Evolutionary conservation across 805 yeast genomes (phyloP).

Genomic region (Candida anglica): DNA sequence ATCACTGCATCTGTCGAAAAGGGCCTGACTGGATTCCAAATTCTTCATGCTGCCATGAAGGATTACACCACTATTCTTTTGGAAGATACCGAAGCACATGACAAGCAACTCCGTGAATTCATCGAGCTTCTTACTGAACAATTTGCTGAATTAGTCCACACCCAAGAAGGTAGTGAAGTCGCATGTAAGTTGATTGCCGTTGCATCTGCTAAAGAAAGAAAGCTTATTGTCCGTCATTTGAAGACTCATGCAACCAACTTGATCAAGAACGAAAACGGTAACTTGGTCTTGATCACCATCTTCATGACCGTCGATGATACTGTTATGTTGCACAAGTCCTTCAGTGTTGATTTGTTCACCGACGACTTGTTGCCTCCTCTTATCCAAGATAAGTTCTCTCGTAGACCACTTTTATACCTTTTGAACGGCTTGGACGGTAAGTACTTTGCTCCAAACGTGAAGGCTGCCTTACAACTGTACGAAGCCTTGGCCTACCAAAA

Average conservation of each 20-base stretch:
- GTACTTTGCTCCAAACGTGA: constrained; percentile 69
- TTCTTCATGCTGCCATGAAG: constrained; percentile 93
- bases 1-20: constrained; percentile 89
- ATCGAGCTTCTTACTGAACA: constrained; percentile 83
- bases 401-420: constrained; percentile 85
- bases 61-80: constrained; percentile 76
- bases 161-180: constrained; percentile 91
- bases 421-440: constrained; percentile 75
- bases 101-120: constrained; percentile 70
- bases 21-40: constrained; percentile 95
- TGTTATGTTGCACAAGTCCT: constrained; percentile 71
- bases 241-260: constrained; percentile 73
- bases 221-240: constrained; percentile 65
- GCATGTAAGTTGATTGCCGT: constrained; percentile 76
- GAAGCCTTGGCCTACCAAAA: constrained; percentile 50
- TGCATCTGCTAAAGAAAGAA: constrained; percentile 92
- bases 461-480: constrained; percentile 57
- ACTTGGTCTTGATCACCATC: constrained; percentile 69
- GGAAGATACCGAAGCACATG: constrained; percentile 38
- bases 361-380: constrained; percentile 51
- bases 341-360: constrained; percentile 51
- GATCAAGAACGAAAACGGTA: constrained; percentile 83
- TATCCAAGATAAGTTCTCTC: constrained; percentile 67
- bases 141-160: constrained; percentile 91
- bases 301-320: constrained; percentile 93